Base-by-base conservation (phyloP, 163 green algal species). In the Scenedesmus sp. region DNA sequence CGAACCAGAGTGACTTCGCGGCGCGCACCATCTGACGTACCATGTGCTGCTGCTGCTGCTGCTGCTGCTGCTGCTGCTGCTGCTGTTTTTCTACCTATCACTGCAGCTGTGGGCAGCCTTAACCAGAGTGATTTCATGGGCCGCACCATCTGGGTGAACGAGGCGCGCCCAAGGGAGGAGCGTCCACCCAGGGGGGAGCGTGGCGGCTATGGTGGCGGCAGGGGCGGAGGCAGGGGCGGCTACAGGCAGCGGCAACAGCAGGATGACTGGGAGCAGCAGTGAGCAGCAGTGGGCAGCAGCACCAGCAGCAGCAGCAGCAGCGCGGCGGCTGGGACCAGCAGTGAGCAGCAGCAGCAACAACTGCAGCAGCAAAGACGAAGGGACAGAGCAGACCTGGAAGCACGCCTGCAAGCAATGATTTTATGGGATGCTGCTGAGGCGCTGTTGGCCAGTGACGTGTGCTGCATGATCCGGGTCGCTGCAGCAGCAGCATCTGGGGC, bases 51-150 rank as follows among this genome's bases (percentile, higher is more conserved):
- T 77, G 67, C 67, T 79, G 70, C 59, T 64, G 59, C 59, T 64
- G 59, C 59, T 64, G 59, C 59, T 64, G 59, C 59, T 81, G 20
- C 70, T 81, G 70, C 70, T 15, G 74, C 70, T 46, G 74, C 8
- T 18, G 74, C 18, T 23, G 70, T 23, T 18, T 18, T 46, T 46
- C 34, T 46, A 46, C 34, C 34, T 46, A 46, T 46, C 34, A 46
- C 84, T 20, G 46, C 26, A 85, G 88, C 62, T 3, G 2, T 12
- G 7, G 34, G 62, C 60, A 56, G 23, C 7, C 79, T 88, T 8
- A 59, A 92, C 62, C 16, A 54, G 16, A 92, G 23, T 9, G 56
- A 88, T 2, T 92, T 92, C 88, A 92, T 92, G 88, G 88, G 88
- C 9, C 77, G 88, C 18, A 88, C 57, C 9, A 82, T 92, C 15